Base-by-base conservation (phyloP, 129 eudicot genomes). In the Centaurea solstitialis region DNA sequence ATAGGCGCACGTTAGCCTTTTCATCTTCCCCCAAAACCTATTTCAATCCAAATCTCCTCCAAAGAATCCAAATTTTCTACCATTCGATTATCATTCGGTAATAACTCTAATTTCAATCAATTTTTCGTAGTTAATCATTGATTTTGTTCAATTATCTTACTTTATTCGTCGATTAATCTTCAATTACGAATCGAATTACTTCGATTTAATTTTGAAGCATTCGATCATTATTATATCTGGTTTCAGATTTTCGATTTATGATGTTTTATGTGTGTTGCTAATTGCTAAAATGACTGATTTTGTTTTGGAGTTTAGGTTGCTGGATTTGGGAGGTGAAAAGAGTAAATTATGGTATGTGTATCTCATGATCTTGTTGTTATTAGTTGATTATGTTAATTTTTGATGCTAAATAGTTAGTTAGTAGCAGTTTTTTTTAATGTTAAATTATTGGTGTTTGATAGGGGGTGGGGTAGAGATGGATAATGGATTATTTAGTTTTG, bases 331-430 rank as follows among this genome's bases (percentile, higher is more conserved):
- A 9, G 35, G 17, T 24, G n/a, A 65, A 61, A 77, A 7, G 28
- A 77, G 73, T 39, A 77, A 76, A 17, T 22, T 41, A 77, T 77
- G 80, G 80, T 77, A 77, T 77, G 73, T 76, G 73, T 76, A 50
- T 76, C 64, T 74, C 20, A 0, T 75, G 70, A 28, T 75, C 53
- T 26, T 75, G 53, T 5, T 75, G 70, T 28, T 74, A 9, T 28
- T 74, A 9, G 7, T 62, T 35, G 17, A 38, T 65, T 64, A 4
- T 64, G 17, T 38, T 76, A 64, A 59, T 62, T 33, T 33, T 20
- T 76, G 24, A 47, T 74, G 24, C 53, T 62, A 6, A 4, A 33
- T 76, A n/a, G 22, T 57, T 76, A n/a, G 22, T 57, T 57, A 26
- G 65, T 57, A 57, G 65, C 65, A 57, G 65, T 57, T 57, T 57